Evolutionary conservation across 768 basidiomycete genomes (phyloP).

Genomic region (Mycena capillaripes): DNA sequence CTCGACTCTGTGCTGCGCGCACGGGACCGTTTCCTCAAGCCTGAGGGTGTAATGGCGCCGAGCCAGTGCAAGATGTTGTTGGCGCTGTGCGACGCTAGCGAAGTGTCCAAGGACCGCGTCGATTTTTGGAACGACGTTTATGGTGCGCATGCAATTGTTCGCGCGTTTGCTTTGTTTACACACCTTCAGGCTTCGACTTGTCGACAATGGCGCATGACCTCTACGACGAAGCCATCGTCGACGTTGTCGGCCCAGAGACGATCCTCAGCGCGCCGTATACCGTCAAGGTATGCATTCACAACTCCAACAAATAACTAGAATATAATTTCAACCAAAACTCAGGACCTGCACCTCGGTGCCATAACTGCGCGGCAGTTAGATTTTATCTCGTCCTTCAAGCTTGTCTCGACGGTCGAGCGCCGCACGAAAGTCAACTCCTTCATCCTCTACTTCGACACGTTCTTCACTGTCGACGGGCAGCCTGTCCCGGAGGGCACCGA

Average conservation of each 20-base stretch:
- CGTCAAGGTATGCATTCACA: slow-evolving; percentile 68
- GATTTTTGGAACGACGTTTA: slow-evolving; percentile 94
- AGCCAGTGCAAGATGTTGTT: slow-evolving; percentile 91
- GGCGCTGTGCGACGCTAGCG: slow-evolving; percentile 82
- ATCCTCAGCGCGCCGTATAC: slow-evolving; percentile 73
- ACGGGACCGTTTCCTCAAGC: slow-evolving; percentile 86
- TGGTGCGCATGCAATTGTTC: slow-evolving; percentile 58
- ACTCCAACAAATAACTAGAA: background rate
- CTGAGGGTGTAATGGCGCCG: slow-evolving; percentile 89
- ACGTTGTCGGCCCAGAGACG: slow-evolving; percentile 77
- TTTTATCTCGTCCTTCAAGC: slow-evolving; percentile 82
- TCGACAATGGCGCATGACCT: slow-evolving; percentile 82
- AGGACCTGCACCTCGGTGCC: slow-evolving; percentile 84
- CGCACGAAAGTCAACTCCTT: slow-evolving; percentile 82
- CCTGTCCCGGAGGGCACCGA: slow-evolving; percentile 65
- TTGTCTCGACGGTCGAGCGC: slow-evolving; percentile 73
- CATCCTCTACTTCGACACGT: slow-evolving; percentile 95
- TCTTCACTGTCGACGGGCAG: slow-evolving; percentile 77
- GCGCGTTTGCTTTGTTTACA: background rate
- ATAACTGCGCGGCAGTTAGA: slow-evolving; percentile 81
- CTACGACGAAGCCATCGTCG: slow-evolving; percentile 87
- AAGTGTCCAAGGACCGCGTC: slow-evolving; percentile 85
- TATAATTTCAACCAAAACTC: background rate
- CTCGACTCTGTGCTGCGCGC: slow-evolving; percentile 94
- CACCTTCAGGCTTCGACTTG: slow-evolving; percentile 83